A percentile compares a stretch with the other conserved stretches of the same genome.
Conservation (phyloP, 2,329 filamentous ascomycete species). For the Curvularia spicifera region DNA sequence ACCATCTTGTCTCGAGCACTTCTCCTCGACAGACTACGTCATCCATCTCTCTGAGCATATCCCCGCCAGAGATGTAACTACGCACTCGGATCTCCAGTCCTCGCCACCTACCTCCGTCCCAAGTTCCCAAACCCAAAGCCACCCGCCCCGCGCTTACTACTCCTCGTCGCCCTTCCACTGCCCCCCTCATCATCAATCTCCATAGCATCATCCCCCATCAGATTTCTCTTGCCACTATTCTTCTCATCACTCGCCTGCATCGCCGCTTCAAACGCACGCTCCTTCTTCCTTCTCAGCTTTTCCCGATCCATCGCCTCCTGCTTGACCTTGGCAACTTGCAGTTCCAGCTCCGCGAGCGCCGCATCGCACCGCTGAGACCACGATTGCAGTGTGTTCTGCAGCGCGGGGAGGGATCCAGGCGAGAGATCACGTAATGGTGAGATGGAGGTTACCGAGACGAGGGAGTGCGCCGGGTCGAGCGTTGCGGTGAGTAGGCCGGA, state of each 20-base stretch:
- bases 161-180: conserved; percentile 32
- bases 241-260: conserved; percentile 40
- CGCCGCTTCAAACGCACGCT: conserved; percentile 46
- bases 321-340: conserved; percentile 73
- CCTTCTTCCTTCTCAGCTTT: conserved; percentile 52
- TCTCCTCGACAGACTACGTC: not conserved
- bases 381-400: conserved; percentile 70
- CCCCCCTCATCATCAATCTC: conserved; percentile 48
- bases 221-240: conserved; percentile 30
- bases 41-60: not conserved
- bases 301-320: conserved; percentile 50
- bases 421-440: conserved; percentile 85
- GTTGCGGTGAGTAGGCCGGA: conserved; percentile 80
- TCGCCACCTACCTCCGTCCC: conserved; percentile 34
- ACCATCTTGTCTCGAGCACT: not conserved
- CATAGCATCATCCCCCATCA: conserved; percentile 43
- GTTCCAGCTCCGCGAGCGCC: conserved; percentile 76
- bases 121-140: conserved; percentile 35
- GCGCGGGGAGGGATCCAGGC: conserved; percentile 71
- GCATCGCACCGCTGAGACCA: conserved; percentile 82
- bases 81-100: not conserved
- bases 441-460: conserved; percentile 79
- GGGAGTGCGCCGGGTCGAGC: conserved; percentile 77
- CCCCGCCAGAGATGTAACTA: not conserved
- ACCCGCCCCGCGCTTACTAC: conserved; percentile 39